Evolutionary conservation across 2,329 filamentous ascomycete species (phyloP), one percentile per base, ranked within the genome.

Genomic region (Cordyceps cicadae): DNA sequence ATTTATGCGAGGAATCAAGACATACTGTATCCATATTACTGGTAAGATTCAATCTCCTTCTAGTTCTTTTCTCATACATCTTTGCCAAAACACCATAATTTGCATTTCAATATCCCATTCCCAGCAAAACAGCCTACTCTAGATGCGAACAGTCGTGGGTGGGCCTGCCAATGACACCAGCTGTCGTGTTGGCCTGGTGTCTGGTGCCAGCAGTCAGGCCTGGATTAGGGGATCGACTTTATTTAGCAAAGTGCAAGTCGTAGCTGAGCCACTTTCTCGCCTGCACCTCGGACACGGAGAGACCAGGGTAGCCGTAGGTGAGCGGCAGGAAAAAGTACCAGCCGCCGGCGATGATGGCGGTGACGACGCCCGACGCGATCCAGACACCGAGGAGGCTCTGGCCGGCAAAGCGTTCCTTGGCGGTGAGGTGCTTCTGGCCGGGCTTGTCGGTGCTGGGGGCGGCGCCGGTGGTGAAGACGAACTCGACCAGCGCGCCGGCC

Each of bases 171-270:
- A 19, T 34, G 15, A 29, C 19, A 24, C 15, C 14, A 29, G 29
- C 2, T 50, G n/a, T 41, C 49, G 14, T 11, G 6, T 32, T 3
- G 11, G 11, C 26, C 6, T 37, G 7, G 12, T 32, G 12, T 37
- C 6, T 21, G 37, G 15, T 37, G 41, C 26, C 14, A 19, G 6
- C 4, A 11, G 5, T 15, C 15, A 12, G 32, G 15, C 43, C n/a
- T 11, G n/a, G 15, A 14, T 50, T 34, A 57, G 41, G 24, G 15
- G n/a, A 37, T 12, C 43, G 15, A 9, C 29, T 14, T 26, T 88
- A 99, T 84, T 99, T 99, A 62, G 94, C 94, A 79, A 99, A 99
- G 78, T 99, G 94, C 72, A 99, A 81, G 74, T 99, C 94, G 73
- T 97, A 99, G 65, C 90, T 89, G 66, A 99, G 81, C 93, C 93